Evolutionary conservation across 805 yeast genomes (phyloP).

Genomic region (Pichia heedii): DNA sequence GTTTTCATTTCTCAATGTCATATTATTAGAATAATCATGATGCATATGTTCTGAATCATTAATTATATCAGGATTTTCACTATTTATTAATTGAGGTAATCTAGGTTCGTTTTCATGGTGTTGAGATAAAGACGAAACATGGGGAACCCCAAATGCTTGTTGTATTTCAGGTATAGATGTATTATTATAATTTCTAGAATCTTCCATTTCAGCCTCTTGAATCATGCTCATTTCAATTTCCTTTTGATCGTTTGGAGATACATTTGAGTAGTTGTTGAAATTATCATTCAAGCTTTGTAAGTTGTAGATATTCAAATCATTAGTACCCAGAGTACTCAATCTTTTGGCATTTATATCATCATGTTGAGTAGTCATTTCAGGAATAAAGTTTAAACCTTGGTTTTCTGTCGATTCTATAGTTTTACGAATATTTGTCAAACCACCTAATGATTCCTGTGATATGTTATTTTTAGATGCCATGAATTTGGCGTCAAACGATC

Average conservation of each 20-base stretch:
- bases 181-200: conserved; percentile 5
- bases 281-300: conserved; percentile 6
- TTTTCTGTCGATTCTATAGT: neutral
- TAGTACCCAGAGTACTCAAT: conserved; percentile 25
- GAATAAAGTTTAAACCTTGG: neutral
- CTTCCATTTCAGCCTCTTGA: conserved; percentile 27
- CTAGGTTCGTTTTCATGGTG: neutral
- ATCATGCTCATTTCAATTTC: conserved; percentile 25
- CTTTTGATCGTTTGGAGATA: neutral
- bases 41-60: neutral
- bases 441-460: conserved; percentile 9
- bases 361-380: neutral
- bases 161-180: neutral
- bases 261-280: neutral
- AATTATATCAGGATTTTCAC: neutral
- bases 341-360: conserved; percentile 2
- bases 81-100: neutral
- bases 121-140: neutral
- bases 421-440: conserved; percentile 4
- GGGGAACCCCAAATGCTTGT: neutral
- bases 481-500: conserved; percentile 12
- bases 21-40: too few relatives aligned
- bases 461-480: neutral
- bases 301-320: conserved; percentile 25
- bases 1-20: neutral